Evolutionary conservation across 192 early-diverging fungal genomes (phyloP).

Genomic region (Coemansia sp.): DNA sequence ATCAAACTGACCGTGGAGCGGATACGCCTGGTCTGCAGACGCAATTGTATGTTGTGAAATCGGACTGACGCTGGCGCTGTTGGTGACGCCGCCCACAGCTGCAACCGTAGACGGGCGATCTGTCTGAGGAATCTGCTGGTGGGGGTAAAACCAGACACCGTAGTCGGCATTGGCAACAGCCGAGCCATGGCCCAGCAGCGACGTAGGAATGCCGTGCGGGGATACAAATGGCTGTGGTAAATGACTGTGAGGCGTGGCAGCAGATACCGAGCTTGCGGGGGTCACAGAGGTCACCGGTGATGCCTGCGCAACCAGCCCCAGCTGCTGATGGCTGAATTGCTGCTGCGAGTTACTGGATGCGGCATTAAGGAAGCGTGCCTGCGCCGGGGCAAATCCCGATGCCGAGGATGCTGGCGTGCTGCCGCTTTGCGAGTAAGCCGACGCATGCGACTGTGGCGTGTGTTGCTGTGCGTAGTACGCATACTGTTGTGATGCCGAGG

Average conservation of each 20-base stretch:
- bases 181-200: conserved; percentile 41
- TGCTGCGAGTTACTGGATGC: conserved; percentile 8
- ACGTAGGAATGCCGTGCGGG: conserved; percentile 39
- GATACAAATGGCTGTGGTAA: conserved; percentile 38
- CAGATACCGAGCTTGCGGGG: neutral
- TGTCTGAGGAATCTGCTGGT: conserved; percentile 33
- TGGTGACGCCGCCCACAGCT: conserved; percentile 23
- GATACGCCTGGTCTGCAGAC: conserved; percentile 26
- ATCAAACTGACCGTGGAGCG: conserved; percentile 39
- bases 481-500: conserved; percentile 8
- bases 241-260: conserved; percentile 19
- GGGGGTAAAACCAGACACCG: conserved; percentile 47
- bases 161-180: conserved; percentile 39
- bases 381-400: conserved; percentile 8
- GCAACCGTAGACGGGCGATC: conserved; percentile 26
- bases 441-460: conserved; percentile 16
- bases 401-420: conserved; percentile 12
- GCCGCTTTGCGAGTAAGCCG: conserved; percentile 14
- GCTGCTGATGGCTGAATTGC: conserved; percentile 22
- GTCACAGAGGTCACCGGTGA: conserved; percentile 8
- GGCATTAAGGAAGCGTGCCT: conserved; percentile 5
- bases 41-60: conserved; percentile 45
- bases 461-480: conserved; percentile 16
- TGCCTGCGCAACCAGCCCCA: conserved; percentile 21
- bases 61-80: conserved; percentile 46